Evolutionary conservation across 768 basidiomycete species (phyloP).

Genomic region (Pleurotus eryngii): DNA sequence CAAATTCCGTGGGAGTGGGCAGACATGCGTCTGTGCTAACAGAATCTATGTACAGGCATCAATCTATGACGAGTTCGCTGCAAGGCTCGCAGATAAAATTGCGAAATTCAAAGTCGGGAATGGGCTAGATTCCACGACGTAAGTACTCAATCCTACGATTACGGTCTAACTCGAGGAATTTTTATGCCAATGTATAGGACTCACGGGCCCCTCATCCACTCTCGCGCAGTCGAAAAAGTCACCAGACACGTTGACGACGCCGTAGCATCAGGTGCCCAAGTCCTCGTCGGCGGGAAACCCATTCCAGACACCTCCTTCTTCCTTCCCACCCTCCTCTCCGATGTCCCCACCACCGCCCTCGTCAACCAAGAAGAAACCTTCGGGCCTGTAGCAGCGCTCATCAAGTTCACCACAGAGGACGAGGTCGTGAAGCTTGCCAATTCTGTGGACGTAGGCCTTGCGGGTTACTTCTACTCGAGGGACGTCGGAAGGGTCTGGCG

Average conservation of each 20-base stretch:
- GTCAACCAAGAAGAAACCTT: constrained; percentile 90
- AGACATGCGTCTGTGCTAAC: constrained; percentile 88
- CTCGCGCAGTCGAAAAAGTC: constrained; percentile 82
- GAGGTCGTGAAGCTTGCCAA: constrained; percentile 89
- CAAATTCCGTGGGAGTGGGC: constrained; percentile 81
- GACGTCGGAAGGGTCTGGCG: constrained; percentile 91
- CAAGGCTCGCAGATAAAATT: constrained; percentile 81
- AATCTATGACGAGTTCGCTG: constrained; percentile 91
- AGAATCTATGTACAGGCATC: constrained; percentile 89
- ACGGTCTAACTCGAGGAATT: neutral
- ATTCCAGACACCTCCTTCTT: constrained; percentile 66
- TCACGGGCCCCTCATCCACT: constrained; percentile 93
- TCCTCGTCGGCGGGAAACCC: constrained; percentile 85
- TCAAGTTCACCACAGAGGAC: constrained; percentile 91
- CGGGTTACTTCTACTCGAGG: constrained; percentile 88
- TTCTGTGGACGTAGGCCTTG: constrained; percentile 76
- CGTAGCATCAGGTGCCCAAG: constrained; percentile 75
- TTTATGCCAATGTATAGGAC: constrained; percentile 48
- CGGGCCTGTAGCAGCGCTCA: constrained; percentile 85
- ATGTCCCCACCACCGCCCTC: constrained; percentile 68
- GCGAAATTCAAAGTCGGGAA: constrained; percentile 83
- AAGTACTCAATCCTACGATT: constrained; percentile 19
- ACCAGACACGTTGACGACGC: constrained; percentile 86
- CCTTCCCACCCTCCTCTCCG: constrained; percentile 83
- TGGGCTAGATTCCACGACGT: constrained; percentile 78